A percentile compares a stretch with the other conserved stretches of the same genome.
These are phyloP conservation scores for Heteromeles arbutifolia DNA, from an alignment of 306 rosid genomes.

Conservation along the genomic window DNA sequence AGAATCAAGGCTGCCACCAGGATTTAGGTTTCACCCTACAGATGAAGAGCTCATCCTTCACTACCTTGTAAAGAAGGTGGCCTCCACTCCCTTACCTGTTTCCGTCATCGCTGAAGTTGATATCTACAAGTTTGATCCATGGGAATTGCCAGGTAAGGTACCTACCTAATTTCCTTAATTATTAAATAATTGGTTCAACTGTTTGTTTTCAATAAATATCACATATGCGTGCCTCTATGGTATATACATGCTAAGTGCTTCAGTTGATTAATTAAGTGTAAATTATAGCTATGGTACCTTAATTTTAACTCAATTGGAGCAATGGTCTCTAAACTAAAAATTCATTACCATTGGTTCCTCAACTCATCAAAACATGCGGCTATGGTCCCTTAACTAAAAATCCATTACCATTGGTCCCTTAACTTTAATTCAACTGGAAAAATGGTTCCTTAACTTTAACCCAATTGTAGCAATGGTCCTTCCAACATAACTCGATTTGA, in stretches of 20 bases:
- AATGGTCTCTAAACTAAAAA: too few species aligned
- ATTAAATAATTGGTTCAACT: background rate
- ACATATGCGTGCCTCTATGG: background rate
- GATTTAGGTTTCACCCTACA: conserved; percentile 1
- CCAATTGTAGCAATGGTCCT: too few species aligned
- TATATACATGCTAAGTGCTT: background rate
- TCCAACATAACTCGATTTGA: too few species aligned
- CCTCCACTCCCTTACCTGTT: background rate
- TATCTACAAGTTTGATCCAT: background rate
- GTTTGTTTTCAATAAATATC: background rate
- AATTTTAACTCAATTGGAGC: too few species aligned
- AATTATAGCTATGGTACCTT: too few species aligned
- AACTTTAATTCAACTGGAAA: too few species aligned
- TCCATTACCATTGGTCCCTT: too few species aligned
- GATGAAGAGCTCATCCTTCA: background rate
- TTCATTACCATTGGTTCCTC: too few species aligned
- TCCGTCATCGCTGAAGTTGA: background rate
- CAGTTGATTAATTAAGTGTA: background rate
- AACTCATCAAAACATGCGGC: too few species aligned
- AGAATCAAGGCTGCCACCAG: background rate
- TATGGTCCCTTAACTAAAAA: too few species aligned
- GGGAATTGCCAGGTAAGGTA: background rate
- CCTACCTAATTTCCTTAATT: background rate
- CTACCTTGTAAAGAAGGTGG: background rate
- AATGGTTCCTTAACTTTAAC: too few species aligned